phyloP scores from a whole-genome alignment of 768 basidiomycete genomes.

The Mycena sanguinolenta region DNA sequence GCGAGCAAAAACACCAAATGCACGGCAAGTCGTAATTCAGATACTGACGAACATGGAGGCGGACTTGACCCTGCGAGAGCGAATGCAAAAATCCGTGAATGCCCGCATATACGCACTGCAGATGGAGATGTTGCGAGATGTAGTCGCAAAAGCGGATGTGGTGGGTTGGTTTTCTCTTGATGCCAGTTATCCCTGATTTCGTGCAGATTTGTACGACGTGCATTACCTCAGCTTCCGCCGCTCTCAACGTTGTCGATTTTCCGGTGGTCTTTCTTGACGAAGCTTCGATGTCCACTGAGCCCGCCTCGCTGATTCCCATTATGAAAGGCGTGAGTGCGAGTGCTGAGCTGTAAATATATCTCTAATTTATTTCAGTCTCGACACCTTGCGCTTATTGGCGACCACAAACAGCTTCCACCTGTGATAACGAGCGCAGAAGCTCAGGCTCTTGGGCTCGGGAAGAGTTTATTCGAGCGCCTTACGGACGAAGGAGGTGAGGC shows the following conservation, averaged over 20 bases:
- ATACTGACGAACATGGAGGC: slow-evolving; percentile 27
- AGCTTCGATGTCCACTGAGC: slow-evolving; percentile 97
- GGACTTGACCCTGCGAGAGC: slow-evolving; percentile 44
- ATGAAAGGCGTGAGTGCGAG: slow-evolving; percentile 89
- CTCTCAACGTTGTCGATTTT: slow-evolving; percentile 84
- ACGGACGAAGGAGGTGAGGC: slow-evolving; percentile 84
- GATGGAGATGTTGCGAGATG: slow-evolving; percentile 73
- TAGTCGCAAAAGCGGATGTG: slow-evolving; percentile 78
- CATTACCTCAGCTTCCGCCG: slow-evolving; percentile 77
- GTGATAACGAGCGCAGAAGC: slow-evolving; percentile 87
- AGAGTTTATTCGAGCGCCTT: slow-evolving; percentile 90
- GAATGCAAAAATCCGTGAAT: slow-evolving; percentile 45
- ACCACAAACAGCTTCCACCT: slow-evolving; percentile 96
- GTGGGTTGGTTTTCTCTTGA: slow-evolving; percentile 50
- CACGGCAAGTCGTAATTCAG: slow-evolving; percentile 4
- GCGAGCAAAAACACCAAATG: slow-evolving; percentile 17
- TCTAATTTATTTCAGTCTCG: slow-evolving; percentile 64
- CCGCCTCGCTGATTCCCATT: slow-evolving; percentile 89
- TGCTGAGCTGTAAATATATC: slow-evolving; percentile 16
- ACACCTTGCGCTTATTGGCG: slow-evolving; percentile 93
- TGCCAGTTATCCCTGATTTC: slow-evolving; percentile 25
- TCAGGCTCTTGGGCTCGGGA: slow-evolving; percentile 76
- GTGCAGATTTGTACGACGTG: slow-evolving; percentile 90
- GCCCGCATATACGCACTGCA: slow-evolving; percentile 66
- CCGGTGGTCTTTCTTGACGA: slow-evolving; percentile 96